Evolutionary conservation across 2,329 filamentous ascomycete genomes (phyloP), one percentile per base, ranked within the genome.

Genomic region (Microdochium nivale): DNA sequence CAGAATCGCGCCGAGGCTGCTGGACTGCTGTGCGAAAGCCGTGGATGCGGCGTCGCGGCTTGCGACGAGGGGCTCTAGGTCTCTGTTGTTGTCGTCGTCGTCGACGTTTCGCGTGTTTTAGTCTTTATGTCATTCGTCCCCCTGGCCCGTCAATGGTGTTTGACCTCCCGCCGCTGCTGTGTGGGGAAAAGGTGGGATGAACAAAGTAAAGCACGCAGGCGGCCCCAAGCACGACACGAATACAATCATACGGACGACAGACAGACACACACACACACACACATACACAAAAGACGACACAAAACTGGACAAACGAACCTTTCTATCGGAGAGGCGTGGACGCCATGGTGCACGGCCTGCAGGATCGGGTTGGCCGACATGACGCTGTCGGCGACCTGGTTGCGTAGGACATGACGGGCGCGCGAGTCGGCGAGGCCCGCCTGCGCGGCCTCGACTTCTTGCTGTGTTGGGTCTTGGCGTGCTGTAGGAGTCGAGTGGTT

Each of bases 331-430:
- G 81, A 80, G 19, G 81, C 78, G 54, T 80, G 76, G 13, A 78
- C 79, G 44, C 83, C 83, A 54, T 79, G 73, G 65, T 95, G 88
- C 37, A 92, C 82, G 7, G 89, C 86, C 61, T 87, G 88, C 52
- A 95, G 72, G 40, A 88, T 83, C 8, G 90, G 88, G 60, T 89
- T 86, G 52, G 84, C 83, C 58, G 82, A 81, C 57, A 94, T 68
- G 50, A 88, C 81, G 47, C 78, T 82, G 55, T 87, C 81, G 23
- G 84, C 74, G 23, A 88, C 83, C 54, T 82, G 82, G 64, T 85
- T 85, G 56, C 82, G 82, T 52, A 92, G 74, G 40, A 81, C 76
- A 66, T 88, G 88, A 53, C 77, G 76, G 51, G 87, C 83, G 62
- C 83, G 83, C 25, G 87, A 81, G 58, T 89, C 79, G 27, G 92